These are phyloP conservation scores for Penicillium bialowiezense DNA, from an alignment of 495 filamentous ascomycete genomes.

Conservation along the genomic window DNA sequence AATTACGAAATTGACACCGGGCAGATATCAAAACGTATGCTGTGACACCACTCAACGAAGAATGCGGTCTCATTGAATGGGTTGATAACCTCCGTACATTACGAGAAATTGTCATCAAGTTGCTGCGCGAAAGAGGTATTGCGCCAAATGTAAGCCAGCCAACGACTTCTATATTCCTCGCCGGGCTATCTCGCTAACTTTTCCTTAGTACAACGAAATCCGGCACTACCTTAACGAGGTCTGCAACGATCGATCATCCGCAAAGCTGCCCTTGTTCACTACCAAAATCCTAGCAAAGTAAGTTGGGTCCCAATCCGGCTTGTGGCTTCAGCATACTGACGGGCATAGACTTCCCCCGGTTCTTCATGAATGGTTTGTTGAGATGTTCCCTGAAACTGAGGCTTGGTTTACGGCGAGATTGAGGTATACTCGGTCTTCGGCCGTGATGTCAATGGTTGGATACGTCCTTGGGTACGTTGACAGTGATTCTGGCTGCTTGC, in stretches of 20 bases:
- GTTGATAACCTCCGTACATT: constrained; percentile 94
- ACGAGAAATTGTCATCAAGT: constrained; percentile 80
- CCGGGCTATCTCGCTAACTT: neutral
- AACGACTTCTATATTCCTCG: neutral
- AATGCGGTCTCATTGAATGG: constrained; percentile 98
- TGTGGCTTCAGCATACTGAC: constrained; percentile 9
- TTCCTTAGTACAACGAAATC: constrained; percentile 55
- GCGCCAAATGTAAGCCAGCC: constrained; percentile 45
- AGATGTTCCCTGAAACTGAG: constrained; percentile 89
- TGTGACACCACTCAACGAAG: constrained; percentile 94
- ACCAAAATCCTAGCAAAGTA: constrained; percentile 56
- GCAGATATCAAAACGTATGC: constrained; percentile 92
- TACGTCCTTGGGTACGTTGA: constrained; percentile 71
- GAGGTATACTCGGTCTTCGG: constrained; percentile 86
- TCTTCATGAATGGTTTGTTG: constrained; percentile 90
- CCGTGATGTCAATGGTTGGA: constrained; percentile 97
- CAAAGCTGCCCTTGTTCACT: constrained; percentile 66
- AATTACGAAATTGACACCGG: constrained; percentile 14
- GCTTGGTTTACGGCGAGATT: constrained; percentile 91
- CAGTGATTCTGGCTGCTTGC: neutral
- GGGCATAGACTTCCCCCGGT: constrained; percentile 67
- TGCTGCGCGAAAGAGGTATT: constrained; percentile 71
- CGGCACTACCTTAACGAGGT: constrained; percentile 56
- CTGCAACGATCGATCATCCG: constrained; percentile 37
- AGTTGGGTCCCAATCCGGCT: constrained; percentile 3